Percentiles rank a stretch among this genome's conserved stretches.
phyloP scores from a whole-genome alignment of 345 rosid species.

The Ceriops decandra region DNA sequence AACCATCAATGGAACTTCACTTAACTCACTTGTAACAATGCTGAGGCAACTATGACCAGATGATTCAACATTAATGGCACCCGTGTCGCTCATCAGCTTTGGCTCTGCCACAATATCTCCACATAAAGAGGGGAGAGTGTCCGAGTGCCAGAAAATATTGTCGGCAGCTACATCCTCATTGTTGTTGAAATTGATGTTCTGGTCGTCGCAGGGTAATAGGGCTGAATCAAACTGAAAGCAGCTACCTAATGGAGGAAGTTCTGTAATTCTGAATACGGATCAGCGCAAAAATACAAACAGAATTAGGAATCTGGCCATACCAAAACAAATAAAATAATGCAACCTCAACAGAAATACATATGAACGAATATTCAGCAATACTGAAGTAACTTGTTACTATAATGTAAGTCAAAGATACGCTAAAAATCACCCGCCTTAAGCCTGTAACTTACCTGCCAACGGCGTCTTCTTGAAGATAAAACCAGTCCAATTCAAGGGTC shows the following conservation, averaged over 20 bases:
- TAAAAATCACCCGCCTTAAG: too few species aligned
- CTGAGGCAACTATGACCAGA: not conserved
- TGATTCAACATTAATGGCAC: not conserved
- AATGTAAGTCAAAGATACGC: too few species aligned
- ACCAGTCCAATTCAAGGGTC: slow-evolving; percentile 6
- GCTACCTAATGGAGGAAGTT: slow-evolving; percentile 9
- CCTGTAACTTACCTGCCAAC: slow-evolving; percentile 12
- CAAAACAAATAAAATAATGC: not conserved
- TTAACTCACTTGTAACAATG: not conserved
- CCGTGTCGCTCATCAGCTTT: not conserved
- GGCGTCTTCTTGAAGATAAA: slow-evolving; percentile 9
- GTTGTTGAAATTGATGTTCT: not conserved
- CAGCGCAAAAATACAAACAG: too few species aligned
- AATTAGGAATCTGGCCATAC: too few species aligned
- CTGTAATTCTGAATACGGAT: slow-evolving; percentile 11
- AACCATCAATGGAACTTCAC: not conserved
- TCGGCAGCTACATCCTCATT: not conserved
- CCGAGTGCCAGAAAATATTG: not conserved
- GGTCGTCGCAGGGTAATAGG: not conserved
- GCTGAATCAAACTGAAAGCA: not conserved
- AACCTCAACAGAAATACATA: not conserved
- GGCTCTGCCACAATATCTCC: slow-evolving; percentile 16
- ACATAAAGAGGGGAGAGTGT: not conserved
- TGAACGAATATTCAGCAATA: too few species aligned
- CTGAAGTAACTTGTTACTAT: too few species aligned